A percentile compares a stretch with the other conserved stretches of the same genome.
These are phyloP conservation scores for Skeletonema tropicum DNA, from an alignment of 108 stramenopile species.

Conservation along the genomic window DNA sequence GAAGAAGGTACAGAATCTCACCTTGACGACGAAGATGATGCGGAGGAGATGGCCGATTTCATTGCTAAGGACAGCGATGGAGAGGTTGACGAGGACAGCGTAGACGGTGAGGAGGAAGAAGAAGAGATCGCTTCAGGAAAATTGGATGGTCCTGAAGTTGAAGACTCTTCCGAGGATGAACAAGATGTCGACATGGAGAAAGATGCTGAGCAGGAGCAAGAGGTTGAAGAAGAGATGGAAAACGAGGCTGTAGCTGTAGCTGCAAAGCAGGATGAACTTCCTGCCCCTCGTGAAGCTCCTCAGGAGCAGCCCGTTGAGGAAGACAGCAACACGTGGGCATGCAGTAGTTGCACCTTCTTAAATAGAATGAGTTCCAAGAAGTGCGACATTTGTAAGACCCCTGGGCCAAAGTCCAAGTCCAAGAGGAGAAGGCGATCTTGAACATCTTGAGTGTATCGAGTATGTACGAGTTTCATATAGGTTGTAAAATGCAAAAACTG, in stretches of 20 bases:
- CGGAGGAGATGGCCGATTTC: conserved; percentile 29
- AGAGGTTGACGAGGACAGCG: conserved; percentile 8
- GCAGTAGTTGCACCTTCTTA: conserved; percentile 55
- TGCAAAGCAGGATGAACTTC: conserved; percentile 10
- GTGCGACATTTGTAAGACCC: conserved; percentile 46
- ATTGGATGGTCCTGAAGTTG: conserved; percentile 4
- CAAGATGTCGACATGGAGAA: conserved; percentile 12
- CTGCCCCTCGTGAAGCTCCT: neutral
- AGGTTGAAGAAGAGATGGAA: conserved; percentile 7
- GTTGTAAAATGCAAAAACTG: neutral
- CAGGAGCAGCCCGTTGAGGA: neutral
- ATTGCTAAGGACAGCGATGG: conserved; percentile 18
- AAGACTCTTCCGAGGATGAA: conserved; percentile 20
- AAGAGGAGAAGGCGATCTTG: conserved; percentile 16
- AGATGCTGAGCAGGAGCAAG: neutral
- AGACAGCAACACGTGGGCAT: conserved; percentile 45
- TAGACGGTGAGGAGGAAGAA: conserved; percentile 8
- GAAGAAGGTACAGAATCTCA: conserved; percentile 23
- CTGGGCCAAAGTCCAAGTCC: conserved; percentile 9
- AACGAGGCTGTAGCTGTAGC: conserved; percentile 22
- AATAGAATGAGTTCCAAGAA: conserved; percentile 52
- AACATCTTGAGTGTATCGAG: neutral
- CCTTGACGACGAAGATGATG: conserved; percentile 11
- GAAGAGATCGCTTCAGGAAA: conserved; percentile 14
- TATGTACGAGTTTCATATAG: neutral